Conservation (phyloP, 73 alveolate species). For the Paraurostyla sp. region DNA sequence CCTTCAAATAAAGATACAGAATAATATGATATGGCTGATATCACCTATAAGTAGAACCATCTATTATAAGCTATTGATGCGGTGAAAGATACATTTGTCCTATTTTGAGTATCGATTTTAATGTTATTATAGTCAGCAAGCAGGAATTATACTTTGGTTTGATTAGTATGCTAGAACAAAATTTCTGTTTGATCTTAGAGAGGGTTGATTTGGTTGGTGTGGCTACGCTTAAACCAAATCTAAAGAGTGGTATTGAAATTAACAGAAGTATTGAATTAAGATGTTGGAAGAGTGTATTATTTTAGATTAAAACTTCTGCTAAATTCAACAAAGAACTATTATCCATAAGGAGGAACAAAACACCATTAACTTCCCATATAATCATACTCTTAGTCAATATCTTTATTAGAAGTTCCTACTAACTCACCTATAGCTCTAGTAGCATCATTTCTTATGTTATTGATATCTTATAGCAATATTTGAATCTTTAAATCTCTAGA, state of each 20-base stretch:
- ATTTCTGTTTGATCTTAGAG: neutral
- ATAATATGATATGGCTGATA: neutral
- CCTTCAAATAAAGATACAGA: neutral
- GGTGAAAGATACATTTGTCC: neutral
- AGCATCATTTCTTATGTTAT: slow-evolving; percentile 16
- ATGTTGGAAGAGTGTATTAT: neutral
- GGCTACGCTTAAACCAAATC: slow-evolving; percentile 10
- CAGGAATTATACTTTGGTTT: neutral
- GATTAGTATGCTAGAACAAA: neutral
- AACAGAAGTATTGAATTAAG: neutral
- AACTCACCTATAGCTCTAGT: neutral
- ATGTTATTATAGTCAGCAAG: neutral
- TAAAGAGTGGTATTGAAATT: neutral
- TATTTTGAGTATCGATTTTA: neutral
- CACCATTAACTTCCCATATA: neutral
- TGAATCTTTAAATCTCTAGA: neutral
- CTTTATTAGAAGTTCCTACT: neutral
- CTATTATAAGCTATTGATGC: neutral
- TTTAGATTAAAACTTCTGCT: neutral
- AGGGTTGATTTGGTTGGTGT: neutral
- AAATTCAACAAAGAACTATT: neutral
- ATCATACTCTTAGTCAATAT: neutral
- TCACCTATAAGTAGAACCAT: slow-evolving; percentile 16
- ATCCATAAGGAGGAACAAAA: neutral
- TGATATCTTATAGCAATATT: neutral